phyloP scores from a whole-genome alignment of 371 early-diverging fungal genomes.

The Cokeromyces recurvatus region DNA sequence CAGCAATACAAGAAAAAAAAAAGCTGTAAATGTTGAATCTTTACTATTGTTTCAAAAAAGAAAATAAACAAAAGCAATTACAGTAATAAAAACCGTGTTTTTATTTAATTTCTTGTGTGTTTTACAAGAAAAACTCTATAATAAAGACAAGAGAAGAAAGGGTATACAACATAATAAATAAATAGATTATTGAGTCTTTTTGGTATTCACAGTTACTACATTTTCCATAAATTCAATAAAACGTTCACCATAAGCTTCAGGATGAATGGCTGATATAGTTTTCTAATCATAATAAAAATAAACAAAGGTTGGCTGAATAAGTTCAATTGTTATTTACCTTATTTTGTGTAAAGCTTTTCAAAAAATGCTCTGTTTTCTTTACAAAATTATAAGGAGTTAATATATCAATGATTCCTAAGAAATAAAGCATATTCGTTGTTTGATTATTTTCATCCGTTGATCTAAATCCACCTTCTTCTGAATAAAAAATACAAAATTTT shows the following conservation, averaged over 20 bases:
- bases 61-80: too few species aligned
- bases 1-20: too few species aligned
- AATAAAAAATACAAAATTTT: slow-evolving; percentile 76
- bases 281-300: slow-evolving; percentile 23
- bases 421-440: slow-evolving; percentile 73
- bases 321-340: slow-evolving; percentile 43
- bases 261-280: slow-evolving; percentile 85
- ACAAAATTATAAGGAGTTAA: slow-evolving; percentile 84
- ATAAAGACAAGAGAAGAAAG: too few species aligned
- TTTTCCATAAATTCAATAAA: slow-evolving; percentile 80
- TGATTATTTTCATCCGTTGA: slow-evolving; percentile 71
- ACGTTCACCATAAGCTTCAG: slow-evolving; percentile 75
- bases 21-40: too few species aligned
- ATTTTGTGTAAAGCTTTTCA: slow-evolving; percentile 78
- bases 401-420: slow-evolving; percentile 94
- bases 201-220: too few species aligned
- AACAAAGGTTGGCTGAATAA: too few species aligned
- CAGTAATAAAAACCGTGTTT: too few species aligned
- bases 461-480: slow-evolving; percentile 86
- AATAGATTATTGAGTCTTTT: too few species aligned
- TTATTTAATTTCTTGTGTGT: too few species aligned
- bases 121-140: too few species aligned
- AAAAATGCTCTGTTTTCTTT: slow-evolving; percentile 83
- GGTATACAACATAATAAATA: too few species aligned
- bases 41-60: too few species aligned